Evolutionary conservation across 2,329 filamentous ascomycete genomes (phyloP).

Genomic region (Phoma herbarum): DNA sequence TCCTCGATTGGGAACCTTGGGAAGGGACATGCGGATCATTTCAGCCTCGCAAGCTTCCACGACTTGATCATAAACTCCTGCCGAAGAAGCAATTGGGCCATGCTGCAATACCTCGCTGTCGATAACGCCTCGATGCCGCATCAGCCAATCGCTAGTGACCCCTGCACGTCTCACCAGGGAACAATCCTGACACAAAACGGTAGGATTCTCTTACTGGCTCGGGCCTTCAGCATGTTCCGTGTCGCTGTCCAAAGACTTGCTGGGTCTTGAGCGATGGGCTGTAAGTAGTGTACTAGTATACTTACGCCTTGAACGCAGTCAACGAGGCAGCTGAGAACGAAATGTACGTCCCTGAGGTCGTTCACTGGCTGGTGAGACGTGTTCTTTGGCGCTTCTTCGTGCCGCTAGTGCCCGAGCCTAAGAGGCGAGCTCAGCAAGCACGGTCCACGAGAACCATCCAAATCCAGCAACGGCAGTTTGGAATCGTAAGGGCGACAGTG

Average conservation of each 20-base stretch:
- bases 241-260: constrained; percentile 7
- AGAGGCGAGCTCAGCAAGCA: constrained; percentile 8
- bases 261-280: not conserved
- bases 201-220: constrained; percentile 22
- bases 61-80: not conserved
- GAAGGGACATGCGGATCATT: not conserved
- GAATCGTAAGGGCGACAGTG: constrained; percentile 12
- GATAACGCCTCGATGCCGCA: constrained; percentile 20
- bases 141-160: constrained; percentile 23
- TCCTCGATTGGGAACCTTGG: constrained; percentile 10
- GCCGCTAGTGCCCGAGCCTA: constrained; percentile 6
- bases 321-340: constrained; percentile 5
- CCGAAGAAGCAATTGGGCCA: constrained; percentile 2
- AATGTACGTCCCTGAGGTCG: constrained; percentile 1
- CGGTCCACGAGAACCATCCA: constrained; percentile 7
- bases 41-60: not conserved
- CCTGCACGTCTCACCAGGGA: constrained; percentile 25
- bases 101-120: constrained; percentile 9
- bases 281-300: constrained; percentile 8
- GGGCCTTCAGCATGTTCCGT: constrained; percentile 17
- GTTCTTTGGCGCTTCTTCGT: constrained; percentile 18
- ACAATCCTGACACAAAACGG: constrained; percentile 25
- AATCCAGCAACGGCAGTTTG: constrained; percentile 18
- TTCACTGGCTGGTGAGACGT: constrained; percentile 13
- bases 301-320: constrained; percentile 2